Base-by-base conservation (phyloP, 352 stramenopile genomes). In the Phytophthora pisi region DNA sequence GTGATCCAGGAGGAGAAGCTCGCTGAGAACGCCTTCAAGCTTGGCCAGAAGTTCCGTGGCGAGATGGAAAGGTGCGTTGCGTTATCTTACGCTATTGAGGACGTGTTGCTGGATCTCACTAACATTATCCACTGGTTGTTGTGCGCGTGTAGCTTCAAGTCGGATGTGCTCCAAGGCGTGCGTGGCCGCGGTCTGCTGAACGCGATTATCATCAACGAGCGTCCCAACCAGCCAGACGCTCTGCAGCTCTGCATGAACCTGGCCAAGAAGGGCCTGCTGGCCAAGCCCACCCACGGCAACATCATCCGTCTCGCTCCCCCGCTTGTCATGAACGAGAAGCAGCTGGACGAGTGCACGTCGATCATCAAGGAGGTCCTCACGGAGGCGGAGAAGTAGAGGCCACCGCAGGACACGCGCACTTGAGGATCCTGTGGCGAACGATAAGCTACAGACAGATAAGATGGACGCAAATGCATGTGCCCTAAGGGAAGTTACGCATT, bases 201-300 rank as follows among this genome's bases (percentile, higher is more conserved):
- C 69, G 98, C 98, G 15, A 98, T 99, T 64, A 93, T 99, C 31
- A 98, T 99, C 77, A 90, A 90, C 42, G 88, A 96, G 61, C 86
- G 97, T 58, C 74, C 93, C 45, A 90, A 91, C 61, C 91, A 94
- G 61, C 74, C 81, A 30, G 75, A 88, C 68, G 97, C 97, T 16
- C 98, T 94, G 91, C 86, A 99, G 53, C 84, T 99, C 18, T 99
- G 98, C 75, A 71, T 99, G 51, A 88, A 91, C 53, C 88, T 99
- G 77, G 95, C 88, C 67, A 82, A 99, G 64, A 91, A 97, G 70
- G 97, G 98, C 1, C 74, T 99, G 34, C 82, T 99, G 28, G 98
- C 98, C 51, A 99, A 99, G 82, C 98, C 97, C 15, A 99, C 98
- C 46, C 98, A 99, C 75, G 96, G 95, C 66, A 98, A 99, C 82